A percentile compares a stretch with the other conserved stretches of the same genome.
Conservation (phyloP, 1,284 basidiomycete species). For the Puccinia coronata region DNA sequence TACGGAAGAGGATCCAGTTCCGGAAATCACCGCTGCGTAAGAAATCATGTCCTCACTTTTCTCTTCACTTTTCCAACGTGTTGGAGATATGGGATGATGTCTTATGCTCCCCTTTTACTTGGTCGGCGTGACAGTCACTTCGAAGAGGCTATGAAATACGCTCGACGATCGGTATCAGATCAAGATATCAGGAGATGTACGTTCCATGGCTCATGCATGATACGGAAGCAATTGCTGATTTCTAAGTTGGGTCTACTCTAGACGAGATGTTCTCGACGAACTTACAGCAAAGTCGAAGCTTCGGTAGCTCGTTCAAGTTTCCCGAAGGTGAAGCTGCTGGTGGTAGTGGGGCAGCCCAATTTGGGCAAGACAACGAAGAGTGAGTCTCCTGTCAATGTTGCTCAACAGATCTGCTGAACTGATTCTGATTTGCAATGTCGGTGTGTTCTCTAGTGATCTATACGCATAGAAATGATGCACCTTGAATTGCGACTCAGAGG, state of each 20-base stretch:
- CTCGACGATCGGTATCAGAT: slow-evolving; percentile 86
- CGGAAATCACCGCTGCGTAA: slow-evolving; percentile 77
- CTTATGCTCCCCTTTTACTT: background rate
- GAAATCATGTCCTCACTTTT: slow-evolving; percentile 49
- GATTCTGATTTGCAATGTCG: background rate
- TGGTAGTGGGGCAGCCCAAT: slow-evolving; percentile 59
- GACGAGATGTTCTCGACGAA: slow-evolving; percentile 63
- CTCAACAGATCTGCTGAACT: background rate
- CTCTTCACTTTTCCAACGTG: slow-evolving; percentile 54
- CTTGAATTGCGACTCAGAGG: background rate
- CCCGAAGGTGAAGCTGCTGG: slow-evolving; percentile 69
- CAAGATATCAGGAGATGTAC: slow-evolving; percentile 89
- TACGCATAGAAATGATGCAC: slow-evolving; percentile 25
- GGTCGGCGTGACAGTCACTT: slow-evolving; percentile 67
- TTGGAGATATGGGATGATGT: slow-evolving; percentile 60
- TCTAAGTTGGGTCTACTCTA: slow-evolving; percentile 10
- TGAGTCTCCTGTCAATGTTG: background rate
- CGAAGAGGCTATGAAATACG: slow-evolving; percentile 93
- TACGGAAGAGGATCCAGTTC: slow-evolving; percentile 80
- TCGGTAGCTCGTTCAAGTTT: slow-evolving; percentile 94
- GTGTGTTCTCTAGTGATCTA: slow-evolving; percentile 27
- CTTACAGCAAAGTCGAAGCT: slow-evolving; percentile 73
- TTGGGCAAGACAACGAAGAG: slow-evolving; percentile 49
- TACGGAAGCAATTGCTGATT: slow-evolving; percentile 39
- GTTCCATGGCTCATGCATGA: background rate